Evolutionary conservation across 2,329 filamentous ascomycete genomes (phyloP).

Genomic region (Talaromyces sp.): DNA sequence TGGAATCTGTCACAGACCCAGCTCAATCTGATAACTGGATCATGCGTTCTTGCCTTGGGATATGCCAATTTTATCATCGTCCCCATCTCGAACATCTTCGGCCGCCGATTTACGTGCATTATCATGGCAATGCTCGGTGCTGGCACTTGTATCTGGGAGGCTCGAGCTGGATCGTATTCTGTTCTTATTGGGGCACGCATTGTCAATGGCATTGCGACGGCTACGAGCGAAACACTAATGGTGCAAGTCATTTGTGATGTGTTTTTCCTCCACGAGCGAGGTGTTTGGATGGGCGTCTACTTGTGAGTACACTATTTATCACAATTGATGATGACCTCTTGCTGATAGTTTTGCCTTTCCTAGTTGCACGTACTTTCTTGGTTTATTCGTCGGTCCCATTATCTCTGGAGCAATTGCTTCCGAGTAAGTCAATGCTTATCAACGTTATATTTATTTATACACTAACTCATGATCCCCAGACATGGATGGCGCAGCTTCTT

Average conservation of each 20-base stretch:
- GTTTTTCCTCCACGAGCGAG: neutral
- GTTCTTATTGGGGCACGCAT: neutral
- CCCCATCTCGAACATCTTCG: neutral
- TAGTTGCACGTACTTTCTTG: neutral
- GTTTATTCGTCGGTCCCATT: neutral
- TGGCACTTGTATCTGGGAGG: neutral
- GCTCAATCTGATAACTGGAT: conserved; percentile 2
- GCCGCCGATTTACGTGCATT: neutral
- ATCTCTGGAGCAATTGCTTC: neutral
- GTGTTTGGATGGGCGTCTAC: neutral
- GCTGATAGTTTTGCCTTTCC: neutral
- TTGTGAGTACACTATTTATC: neutral
- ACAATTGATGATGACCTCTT: neutral
- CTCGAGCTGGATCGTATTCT: neutral
- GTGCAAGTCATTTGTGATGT: neutral
- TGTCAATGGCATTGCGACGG: neutral
- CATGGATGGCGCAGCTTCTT: neutral
- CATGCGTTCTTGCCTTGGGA: neutral
- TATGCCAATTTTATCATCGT: neutral
- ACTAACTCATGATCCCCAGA: neutral
- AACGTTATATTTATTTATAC: neutral
- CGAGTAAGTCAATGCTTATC: neutral
- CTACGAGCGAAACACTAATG: neutral
- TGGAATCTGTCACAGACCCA: conserved; percentile 42
- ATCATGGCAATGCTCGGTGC: neutral